Conservation (phyloP, 805 yeast genomes). For the Candida manassasensis region DNA sequence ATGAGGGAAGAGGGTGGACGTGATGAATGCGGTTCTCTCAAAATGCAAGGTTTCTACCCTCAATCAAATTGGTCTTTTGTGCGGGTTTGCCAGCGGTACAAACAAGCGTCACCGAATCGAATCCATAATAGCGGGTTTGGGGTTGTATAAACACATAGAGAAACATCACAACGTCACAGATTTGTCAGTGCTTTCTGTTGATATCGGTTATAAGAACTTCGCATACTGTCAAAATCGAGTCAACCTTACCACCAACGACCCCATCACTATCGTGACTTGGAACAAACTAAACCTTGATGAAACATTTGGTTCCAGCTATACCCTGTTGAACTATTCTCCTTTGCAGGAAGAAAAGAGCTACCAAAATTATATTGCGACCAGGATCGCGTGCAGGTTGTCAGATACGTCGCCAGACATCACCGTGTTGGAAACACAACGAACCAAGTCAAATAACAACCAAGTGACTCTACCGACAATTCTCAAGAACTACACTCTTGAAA, state of each 20-base stretch:
- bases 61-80: conserved; percentile 13
- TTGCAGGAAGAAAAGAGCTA: conserved; percentile 25
- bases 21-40: conserved; percentile 4
- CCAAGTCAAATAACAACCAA: conserved; percentile 29
- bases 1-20: no score
- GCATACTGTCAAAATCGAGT: conserved; percentile 25
- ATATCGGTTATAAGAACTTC: conserved; percentile 40
- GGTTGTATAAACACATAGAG: conserved; percentile 6
- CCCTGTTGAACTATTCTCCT: conserved; percentile 8
- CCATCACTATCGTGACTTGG: conserved; percentile 18
- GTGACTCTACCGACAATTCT: conserved; percentile 37
- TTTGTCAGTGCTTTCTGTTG: conserved; percentile 25
- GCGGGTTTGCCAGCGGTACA: conserved; percentile 17
- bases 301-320: conserved; percentile 7
- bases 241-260: conserved; percentile 1
- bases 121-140: conserved; percentile 10
- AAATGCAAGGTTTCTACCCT: conserved; percentile 9
- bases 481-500: conserved; percentile 34
- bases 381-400: conserved; percentile 8
- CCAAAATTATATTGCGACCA: conserved; percentile 19
- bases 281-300: conserved; percentile 21
- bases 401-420: conserved; percentile 19
- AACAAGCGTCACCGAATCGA: conserved; percentile 14
- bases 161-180: conserved; percentile 3
- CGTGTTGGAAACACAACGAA: conserved; percentile 37